phyloP scores from a whole-genome alignment of 2,329 filamentous ascomycete species.

The Golovinomyces cichoracearum region DNA sequence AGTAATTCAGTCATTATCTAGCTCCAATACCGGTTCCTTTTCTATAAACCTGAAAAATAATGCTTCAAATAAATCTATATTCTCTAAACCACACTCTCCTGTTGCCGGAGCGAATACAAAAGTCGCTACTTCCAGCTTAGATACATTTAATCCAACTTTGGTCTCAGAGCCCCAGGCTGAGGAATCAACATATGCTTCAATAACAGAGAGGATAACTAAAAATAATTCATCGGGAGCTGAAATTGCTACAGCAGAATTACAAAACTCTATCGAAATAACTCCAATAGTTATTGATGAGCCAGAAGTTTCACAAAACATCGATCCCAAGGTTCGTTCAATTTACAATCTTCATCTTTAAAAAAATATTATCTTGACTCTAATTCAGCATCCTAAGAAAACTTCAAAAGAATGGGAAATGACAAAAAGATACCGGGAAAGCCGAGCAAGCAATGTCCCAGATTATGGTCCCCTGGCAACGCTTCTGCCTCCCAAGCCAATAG shows the following conservation, averaged over 20 bases:
- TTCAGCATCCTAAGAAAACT: not conserved
- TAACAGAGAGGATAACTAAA: not conserved
- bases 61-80: not conserved
- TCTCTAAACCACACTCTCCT: not conserved
- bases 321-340: not conserved
- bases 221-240: not conserved
- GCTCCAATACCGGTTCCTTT: not conserved
- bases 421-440: slow-evolving; percentile 22
- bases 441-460: slow-evolving; percentile 48
- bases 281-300: too few relatives aligned
- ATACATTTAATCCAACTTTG: not conserved
- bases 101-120: slow-evolving; percentile 1
- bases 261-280: too few relatives aligned
- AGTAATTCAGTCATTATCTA: not conserved
- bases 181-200: not conserved
- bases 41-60: not conserved
- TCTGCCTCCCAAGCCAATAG: not conserved
- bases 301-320: not conserved
- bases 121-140: not conserved
- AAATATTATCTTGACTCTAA: not conserved
- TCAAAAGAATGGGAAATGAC: not conserved
- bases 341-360: not conserved
- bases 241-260: too few relatives aligned
- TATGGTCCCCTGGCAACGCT: not conserved
- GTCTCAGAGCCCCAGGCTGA: not conserved